A percentile compares a stretch with the other conserved stretches of the same genome.
Conservation (phyloP, 805 yeast species). For the Sugiyamaella boreocaroliniensis region DNA sequence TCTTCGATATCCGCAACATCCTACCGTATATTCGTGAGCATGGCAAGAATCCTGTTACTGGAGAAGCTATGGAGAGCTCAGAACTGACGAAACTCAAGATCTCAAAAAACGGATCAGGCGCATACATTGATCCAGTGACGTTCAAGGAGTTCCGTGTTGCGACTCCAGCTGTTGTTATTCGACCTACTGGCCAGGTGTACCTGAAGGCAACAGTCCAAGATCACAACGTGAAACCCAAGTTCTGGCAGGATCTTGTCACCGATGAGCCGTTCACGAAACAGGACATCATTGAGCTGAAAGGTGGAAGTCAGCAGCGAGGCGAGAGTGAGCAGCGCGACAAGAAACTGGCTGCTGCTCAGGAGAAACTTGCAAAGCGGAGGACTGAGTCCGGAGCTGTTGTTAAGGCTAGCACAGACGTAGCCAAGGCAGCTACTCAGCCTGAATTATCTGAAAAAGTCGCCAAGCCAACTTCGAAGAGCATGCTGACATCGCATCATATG, state of each 20-base stretch:
- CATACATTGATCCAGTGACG: constrained; percentile 31
- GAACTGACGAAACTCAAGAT: constrained; percentile 24
- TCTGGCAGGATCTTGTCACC: constrained; percentile 28
- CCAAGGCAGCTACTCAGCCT: background rate
- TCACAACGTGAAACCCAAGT: constrained; percentile 24
- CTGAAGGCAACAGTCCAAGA: constrained; percentile 26
- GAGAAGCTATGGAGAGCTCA: constrained; percentile 19
- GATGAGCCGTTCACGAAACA: constrained; percentile 25
- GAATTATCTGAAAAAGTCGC: background rate
- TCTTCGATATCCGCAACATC: constrained; percentile 28
- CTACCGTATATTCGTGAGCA: constrained; percentile 25
- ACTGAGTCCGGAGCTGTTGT: background rate
- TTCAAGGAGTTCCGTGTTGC: constrained; percentile 25
- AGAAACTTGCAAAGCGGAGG: background rate
- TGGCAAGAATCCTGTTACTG: constrained; percentile 27
- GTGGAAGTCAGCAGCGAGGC: constrained; percentile 14
- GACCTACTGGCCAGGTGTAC: constrained; percentile 29
- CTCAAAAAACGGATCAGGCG: constrained; percentile 22
- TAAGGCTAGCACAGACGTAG: no score
- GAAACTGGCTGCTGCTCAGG: background rate
- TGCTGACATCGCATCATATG: constrained; percentile 22
- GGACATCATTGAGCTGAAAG: constrained; percentile 23
- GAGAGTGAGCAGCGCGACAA: background rate
- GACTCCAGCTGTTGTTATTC: constrained; percentile 25
- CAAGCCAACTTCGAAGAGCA: background rate